These are phyloP conservation scores for Suillus cothurnatus DNA, from an alignment of 768 basidiomycete species.

Conservation along the genomic window DNA sequence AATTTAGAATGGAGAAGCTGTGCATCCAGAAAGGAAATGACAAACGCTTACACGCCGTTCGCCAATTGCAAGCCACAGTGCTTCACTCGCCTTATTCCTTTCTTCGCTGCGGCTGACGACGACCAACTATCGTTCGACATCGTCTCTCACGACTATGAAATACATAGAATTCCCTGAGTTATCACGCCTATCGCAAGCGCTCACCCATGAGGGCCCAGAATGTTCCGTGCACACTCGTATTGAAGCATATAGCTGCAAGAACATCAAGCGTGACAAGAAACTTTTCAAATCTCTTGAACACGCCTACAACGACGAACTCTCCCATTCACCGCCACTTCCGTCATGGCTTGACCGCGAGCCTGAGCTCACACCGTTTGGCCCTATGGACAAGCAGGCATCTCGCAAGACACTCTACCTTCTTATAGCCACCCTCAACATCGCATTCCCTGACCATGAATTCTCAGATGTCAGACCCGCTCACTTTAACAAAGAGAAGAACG, in stretches of 20 bases:
- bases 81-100: not conserved
- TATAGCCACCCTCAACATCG: constrained; percentile 95
- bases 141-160: constrained; percentile 59
- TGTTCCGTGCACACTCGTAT: constrained; percentile 89
- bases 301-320: constrained; percentile 76
- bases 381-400: constrained; percentile 80
- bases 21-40: constrained; percentile 17
- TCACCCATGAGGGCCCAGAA: constrained; percentile 85
- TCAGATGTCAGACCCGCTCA: constrained; percentile 88
- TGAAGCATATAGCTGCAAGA: constrained; percentile 98
- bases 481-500: constrained; percentile 81
- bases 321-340: constrained; percentile 82
- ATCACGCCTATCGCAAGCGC: constrained; percentile 71
- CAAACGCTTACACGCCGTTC: constrained; percentile 12
- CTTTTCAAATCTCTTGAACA: constrained; percentile 92
- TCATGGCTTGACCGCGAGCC: constrained; percentile 73
- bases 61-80: constrained; percentile 7
- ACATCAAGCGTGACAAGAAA: constrained; percentile 95
- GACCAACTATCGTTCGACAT: not conserved
- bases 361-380: constrained; percentile 87
- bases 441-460: constrained; percentile 98
- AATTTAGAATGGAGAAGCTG: constrained; percentile 7
- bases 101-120: constrained; percentile 3
- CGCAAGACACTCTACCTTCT: constrained; percentile 95
- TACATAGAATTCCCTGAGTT: constrained; percentile 86